Conservation (phyloP, 2,329 filamentous ascomycete genomes). For the Pseudodiploospora longispora region DNA sequence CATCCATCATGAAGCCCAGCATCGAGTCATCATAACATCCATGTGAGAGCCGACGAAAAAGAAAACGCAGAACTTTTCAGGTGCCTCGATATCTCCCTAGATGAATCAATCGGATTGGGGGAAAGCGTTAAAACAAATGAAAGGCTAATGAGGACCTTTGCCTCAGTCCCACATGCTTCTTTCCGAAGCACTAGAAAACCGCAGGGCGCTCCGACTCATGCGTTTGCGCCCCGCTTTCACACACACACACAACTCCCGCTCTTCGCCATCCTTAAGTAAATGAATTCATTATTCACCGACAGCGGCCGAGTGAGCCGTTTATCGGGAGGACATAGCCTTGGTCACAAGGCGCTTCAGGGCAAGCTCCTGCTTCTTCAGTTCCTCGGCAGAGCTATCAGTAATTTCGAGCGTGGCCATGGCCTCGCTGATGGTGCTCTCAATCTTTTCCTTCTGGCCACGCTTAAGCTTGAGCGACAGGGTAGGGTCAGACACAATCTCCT, state of each 20-base stretch:
- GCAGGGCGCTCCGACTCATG: too few relatives aligned
- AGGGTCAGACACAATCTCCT: constrained; percentile 97
- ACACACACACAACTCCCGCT: constrained; percentile 9
- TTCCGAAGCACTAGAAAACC: too few relatives aligned
- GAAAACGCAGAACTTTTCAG: constrained; percentile 27
- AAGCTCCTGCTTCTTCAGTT: constrained; percentile 99
- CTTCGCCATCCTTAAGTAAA: constrained; percentile 11
- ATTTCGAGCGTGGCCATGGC: constrained; percentile 97
- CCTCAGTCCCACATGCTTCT: background rate
- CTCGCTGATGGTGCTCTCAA: constrained; percentile 91
- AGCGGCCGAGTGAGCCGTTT: constrained; percentile 31
- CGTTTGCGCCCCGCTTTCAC: too few relatives aligned
- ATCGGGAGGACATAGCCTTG: constrained; percentile 94
- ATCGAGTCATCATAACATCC: constrained; percentile 14
- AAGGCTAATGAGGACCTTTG: constrained; percentile 17
- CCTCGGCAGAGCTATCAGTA: constrained; percentile 82
- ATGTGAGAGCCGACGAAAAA: constrained; percentile 18
- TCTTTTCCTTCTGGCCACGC: constrained; percentile 99
- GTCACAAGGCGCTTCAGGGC: constrained; percentile 96
- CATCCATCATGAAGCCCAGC: constrained; percentile 15
- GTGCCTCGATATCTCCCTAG: constrained; percentile 25
- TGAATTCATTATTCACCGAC: constrained; percentile 8
- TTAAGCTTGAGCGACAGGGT: constrained; percentile 95
- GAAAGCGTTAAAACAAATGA: constrained; percentile 12
- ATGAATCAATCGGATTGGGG: constrained; percentile 22